These are phyloP conservation scores for Pseudogymnoascus sp. DNA, from an alignment of 2,329 filamentous ascomycete genomes.

Conservation along the genomic window DNA sequence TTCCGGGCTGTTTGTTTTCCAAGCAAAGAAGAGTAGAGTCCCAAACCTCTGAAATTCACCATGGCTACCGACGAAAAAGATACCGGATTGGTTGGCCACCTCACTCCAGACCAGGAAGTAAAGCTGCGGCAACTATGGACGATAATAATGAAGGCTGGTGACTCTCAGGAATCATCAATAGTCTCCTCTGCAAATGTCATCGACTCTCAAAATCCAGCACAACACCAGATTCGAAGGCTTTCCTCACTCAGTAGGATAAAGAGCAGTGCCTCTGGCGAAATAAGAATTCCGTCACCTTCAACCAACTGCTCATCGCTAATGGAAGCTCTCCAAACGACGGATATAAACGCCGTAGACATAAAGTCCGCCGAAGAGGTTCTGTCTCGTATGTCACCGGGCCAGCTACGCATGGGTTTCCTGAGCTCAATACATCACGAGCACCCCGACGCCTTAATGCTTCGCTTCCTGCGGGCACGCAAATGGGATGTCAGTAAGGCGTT, in stretches of 20 bases:
- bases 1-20: neutral
- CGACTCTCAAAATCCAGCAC: neutral
- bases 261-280: neutral
- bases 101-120: neutral
- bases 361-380: neutral
- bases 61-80: neutral
- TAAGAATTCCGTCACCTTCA: neutral
- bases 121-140: neutral
- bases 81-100: neutral
- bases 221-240: neutral
- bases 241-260: neutral
- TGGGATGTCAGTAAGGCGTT: constrained; percentile 34
- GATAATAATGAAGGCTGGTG: neutral
- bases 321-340: no score
- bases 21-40: neutral
- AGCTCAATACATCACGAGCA: constrained; percentile 27
- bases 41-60: neutral
- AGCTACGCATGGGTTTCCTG: constrained; percentile 23
- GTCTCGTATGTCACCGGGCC: constrained; percentile 32
- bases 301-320: no score
- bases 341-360: no score
- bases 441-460: constrained; percentile 32
- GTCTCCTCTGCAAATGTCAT: neutral
- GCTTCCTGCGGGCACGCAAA: constrained; percentile 34
- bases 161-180: neutral